phyloP scores from a whole-genome alignment of 1,284 basidiomycete species.

The Trichosporon coremiiforme region DNA sequence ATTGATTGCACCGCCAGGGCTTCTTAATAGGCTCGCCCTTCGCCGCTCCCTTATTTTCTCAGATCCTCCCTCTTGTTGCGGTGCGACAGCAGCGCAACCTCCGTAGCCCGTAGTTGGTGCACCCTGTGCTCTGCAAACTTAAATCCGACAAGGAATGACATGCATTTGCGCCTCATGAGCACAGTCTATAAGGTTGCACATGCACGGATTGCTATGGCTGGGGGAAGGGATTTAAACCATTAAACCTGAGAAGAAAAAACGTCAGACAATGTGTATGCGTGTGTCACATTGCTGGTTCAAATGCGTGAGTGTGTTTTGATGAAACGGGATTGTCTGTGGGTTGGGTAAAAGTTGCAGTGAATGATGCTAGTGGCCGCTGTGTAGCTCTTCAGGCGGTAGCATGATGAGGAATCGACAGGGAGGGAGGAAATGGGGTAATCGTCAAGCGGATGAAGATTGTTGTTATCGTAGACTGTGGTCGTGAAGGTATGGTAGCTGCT shows the following conservation, averaged over 20 bases:
- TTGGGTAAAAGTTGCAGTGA: slow-evolving; percentile 11
- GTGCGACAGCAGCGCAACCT: neutral
- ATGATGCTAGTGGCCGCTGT: neutral
- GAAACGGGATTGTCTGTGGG: slow-evolving; percentile 12
- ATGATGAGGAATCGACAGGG: neutral
- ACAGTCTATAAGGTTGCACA: slow-evolving; percentile 16
- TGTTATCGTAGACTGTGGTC: neutral
- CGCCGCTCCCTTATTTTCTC: neutral
- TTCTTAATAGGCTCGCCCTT: slow-evolving; percentile 8
- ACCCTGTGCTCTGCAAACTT: neutral
- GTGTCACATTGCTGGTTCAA: slow-evolving; percentile 16
- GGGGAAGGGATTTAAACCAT: neutral
- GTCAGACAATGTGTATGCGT: slow-evolving; percentile 15
- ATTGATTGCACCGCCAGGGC: slow-evolving; percentile 1
- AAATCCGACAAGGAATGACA: slow-evolving; percentile 13
- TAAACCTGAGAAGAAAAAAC: neutral
- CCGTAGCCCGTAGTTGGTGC: neutral
- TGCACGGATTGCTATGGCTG: neutral
- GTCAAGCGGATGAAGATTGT: neutral
- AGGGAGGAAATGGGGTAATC: neutral
- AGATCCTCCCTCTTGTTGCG: neutral
- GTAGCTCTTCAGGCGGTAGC: slow-evolving; percentile 3
- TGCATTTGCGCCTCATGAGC: slow-evolving; percentile 16
- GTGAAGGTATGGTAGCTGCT: slow-evolving; percentile 2
- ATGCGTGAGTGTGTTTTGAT: slow-evolving; percentile 15